A percentile compares a stretch with the other conserved stretches of the same genome.
Evolutionary conservation across 1,284 basidiomycete species (phyloP).

Genomic region (Retiboletus flavoniger): DNA sequence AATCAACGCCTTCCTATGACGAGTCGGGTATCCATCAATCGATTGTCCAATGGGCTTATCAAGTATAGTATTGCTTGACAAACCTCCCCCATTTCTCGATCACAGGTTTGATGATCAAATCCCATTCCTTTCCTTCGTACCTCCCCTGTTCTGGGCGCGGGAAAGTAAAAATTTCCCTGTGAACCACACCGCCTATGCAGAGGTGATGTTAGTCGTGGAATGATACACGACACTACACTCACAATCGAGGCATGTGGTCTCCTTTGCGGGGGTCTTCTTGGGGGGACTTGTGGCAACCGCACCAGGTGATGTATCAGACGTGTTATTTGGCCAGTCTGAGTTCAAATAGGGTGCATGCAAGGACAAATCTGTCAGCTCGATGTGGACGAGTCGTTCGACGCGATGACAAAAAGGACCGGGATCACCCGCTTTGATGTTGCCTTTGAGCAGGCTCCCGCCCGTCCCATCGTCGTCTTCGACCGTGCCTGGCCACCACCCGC

Average conservation of each 20-base stretch:
- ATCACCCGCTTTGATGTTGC: slow-evolving; percentile 50
- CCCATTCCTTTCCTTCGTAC: slow-evolving; percentile 68
- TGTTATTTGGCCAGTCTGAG: slow-evolving; percentile 41
- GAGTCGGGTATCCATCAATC: neutral
- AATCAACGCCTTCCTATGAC: neutral
- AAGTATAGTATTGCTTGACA: slow-evolving; percentile 30
- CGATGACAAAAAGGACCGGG: slow-evolving; percentile 48
- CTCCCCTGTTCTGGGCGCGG: slow-evolving; percentile 47
- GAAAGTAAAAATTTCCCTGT: slow-evolving; percentile 78
- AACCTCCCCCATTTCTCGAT: slow-evolving; percentile 75
- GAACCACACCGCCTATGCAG: slow-evolving; percentile 50
- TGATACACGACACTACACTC: slow-evolving; percentile 1
- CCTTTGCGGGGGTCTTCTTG: slow-evolving; percentile 16
- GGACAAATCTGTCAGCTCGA: slow-evolving; percentile 69
- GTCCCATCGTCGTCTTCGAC: slow-evolving; percentile 24
- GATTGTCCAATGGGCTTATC: slow-evolving; percentile 8
- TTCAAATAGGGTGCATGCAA: slow-evolving; percentile 59
- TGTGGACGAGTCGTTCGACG: slow-evolving; percentile 68
- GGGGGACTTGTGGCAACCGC: neutral
- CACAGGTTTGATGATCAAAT: slow-evolving; percentile 66
- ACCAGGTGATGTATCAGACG: neutral
- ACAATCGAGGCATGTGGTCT: slow-evolving; percentile 37
- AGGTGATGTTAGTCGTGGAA: slow-evolving; percentile 2
- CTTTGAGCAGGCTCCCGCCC: slow-evolving; percentile 40
- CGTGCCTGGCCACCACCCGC: slow-evolving; percentile 52